These are phyloP conservation scores for Pachysandra terminalis DNA, from an alignment of 164 flowering plant species.

Conservation along the genomic window DNA sequence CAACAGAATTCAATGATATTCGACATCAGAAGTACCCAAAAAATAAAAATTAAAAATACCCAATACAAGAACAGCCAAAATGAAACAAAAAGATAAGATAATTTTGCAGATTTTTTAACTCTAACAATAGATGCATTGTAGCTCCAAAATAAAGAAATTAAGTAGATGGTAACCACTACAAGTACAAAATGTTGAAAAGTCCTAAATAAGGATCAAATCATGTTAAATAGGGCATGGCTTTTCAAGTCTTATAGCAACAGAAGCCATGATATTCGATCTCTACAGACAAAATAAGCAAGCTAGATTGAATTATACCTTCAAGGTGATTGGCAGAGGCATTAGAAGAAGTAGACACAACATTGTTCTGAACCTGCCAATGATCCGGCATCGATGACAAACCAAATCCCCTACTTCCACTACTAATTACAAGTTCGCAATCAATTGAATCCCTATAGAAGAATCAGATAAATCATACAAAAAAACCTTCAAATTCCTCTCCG, in stretches of 20 bases:
- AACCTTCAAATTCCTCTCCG: background rate
- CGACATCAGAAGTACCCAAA: too few species aligned
- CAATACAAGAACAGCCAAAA: background rate
- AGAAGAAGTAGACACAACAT: constrained; percentile 8
- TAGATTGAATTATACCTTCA: constrained; percentile 15
- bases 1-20: background rate
- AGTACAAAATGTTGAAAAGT: background rate
- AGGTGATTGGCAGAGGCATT: constrained; percentile 14
- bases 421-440: background rate
- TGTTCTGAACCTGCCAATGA: constrained; percentile 17
- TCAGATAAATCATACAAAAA: background rate
- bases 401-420: constrained; percentile 2
- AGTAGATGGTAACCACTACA: background rate
- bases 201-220: background rate
- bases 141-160: background rate
- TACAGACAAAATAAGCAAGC: background rate
- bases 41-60: too few species aligned
- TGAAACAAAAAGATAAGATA: background rate
- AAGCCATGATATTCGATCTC: background rate
- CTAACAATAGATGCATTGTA: background rate
- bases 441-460: too few species aligned
- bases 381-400: constrained; percentile 19
- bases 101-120: background rate
- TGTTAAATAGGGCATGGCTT: background rate
- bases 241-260: background rate